Conservation (phyloP, 495 filamentous ascomycete genomes). For the Penicillium robsamsonii region DNA sequence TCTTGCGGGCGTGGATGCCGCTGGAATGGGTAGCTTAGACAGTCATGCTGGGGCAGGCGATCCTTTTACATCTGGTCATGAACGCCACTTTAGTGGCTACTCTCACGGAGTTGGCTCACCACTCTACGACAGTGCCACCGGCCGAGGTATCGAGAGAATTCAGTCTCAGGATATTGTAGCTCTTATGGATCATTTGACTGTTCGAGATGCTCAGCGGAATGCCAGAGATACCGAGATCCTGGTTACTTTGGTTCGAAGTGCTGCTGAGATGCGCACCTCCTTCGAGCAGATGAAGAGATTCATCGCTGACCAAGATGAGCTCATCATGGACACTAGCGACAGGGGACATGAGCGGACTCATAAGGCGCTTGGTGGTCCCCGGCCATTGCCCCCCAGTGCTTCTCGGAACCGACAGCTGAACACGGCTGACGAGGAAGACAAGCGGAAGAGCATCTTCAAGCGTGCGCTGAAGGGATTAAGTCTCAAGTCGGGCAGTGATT, state of each 20-base stretch:
- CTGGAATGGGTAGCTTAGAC: constrained; percentile 54
- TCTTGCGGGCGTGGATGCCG: constrained; percentile 55
- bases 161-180: constrained; percentile 97
- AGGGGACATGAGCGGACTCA: constrained; percentile 83
- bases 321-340: constrained; percentile 78
- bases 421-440: constrained; percentile 73
- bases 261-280: constrained; percentile 94
- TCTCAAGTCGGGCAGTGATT: constrained; percentile 80
- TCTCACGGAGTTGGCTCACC: constrained; percentile 78
- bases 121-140: constrained; percentile 87
- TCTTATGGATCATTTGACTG: constrained; percentile 97
- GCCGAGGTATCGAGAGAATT: constrained; percentile 85
- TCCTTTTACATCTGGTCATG: constrained; percentile 56
- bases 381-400: constrained; percentile 66
- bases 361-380: constrained; percentile 79
- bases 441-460: constrained; percentile 86
- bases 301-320: constrained; percentile 79
- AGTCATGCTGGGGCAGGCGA: constrained; percentile 63
- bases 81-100: constrained; percentile 78
- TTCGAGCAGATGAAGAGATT: constrained; percentile 96
- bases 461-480: constrained; percentile 87
- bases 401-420: constrained; percentile 48
- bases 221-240: constrained; percentile 96
- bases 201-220: constrained; percentile 94
- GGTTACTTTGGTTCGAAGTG: constrained; percentile 87